Percentiles rank a stretch among this genome's conserved stretches.
Conservation (phyloP, 257 asterid species). For the Nicotiana tomentosiformis region DNA sequence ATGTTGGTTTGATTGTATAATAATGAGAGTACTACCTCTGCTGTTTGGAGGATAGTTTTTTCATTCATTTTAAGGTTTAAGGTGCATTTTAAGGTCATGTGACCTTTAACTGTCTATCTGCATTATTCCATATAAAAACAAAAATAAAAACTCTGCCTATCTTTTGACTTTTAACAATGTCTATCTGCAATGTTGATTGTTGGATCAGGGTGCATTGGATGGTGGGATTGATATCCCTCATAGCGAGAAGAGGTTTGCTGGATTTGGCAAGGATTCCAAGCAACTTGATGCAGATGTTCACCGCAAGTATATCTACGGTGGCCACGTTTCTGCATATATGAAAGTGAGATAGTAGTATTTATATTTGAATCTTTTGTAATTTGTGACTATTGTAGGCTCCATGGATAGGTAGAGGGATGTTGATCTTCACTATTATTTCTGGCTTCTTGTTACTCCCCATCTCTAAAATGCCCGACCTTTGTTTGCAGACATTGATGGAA, state of each 20-base stretch:
- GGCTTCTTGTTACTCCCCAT: neutral
- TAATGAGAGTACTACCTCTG: neutral
- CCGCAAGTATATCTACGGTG: slow-evolving; percentile 66
- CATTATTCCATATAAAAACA: too few species aligned
- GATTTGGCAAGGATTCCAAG: slow-evolving; percentile 55
- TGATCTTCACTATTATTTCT: neutral
- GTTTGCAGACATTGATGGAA: slow-evolving; percentile 43
- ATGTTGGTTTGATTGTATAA: neutral
- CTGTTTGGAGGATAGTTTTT: neutral
- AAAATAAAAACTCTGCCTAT: neutral
- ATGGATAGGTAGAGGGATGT: neutral
- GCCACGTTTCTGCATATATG: slow-evolving; percentile 66
- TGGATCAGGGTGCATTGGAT: slow-evolving; percentile 59
- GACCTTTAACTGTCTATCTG: neutral
- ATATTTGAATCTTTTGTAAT: neutral
- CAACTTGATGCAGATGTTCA: slow-evolving; percentile 64
- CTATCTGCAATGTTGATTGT: neutral
- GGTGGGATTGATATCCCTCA: slow-evolving; percentile 85
- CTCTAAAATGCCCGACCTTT: neutral
- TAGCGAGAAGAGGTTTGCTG: slow-evolving; percentile 82
- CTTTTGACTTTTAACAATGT: neutral
- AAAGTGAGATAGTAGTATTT: slow-evolving; percentile 22
- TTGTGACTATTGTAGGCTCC: neutral
- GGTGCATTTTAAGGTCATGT: neutral
- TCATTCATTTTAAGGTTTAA: neutral